phyloP scores from a whole-genome alignment of 352 stramenopile species.

The Elongisporangium undulatum region DNA sequence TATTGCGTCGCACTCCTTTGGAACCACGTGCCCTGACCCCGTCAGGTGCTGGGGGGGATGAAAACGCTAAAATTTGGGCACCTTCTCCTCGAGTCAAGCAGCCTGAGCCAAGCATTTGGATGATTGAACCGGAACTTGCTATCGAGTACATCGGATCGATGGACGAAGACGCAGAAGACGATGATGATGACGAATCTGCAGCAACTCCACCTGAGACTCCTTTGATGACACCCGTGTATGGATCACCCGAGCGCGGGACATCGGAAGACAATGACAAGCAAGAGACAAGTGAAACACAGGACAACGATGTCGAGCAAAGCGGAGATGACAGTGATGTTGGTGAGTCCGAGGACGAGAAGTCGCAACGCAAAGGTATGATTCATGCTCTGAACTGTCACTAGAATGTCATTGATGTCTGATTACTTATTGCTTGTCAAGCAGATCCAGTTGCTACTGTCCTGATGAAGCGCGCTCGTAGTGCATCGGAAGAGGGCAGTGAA shows the following conservation, averaged over 20 bases:
- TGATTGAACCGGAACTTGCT: conserved; percentile 69
- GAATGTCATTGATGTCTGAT: conserved; percentile 1
- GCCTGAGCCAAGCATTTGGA: conserved; percentile 76
- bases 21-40: conserved; percentile 45
- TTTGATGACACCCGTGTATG: conserved; percentile 63
- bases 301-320: conserved; percentile 32
- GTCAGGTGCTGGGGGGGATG: conserved; percentile 16
- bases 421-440: background rate
- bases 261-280: conserved; percentile 40
- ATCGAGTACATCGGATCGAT: conserved; percentile 82
- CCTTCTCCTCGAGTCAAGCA: conserved; percentile 71
- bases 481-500: conserved; percentile 16
- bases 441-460: conserved; percentile 37
- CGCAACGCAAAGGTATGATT: conserved; percentile 11
- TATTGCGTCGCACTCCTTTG: conserved; percentile 71
- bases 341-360: conserved; percentile 34
- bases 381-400: background rate
- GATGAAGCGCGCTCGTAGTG: conserved; percentile 44
- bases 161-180: conserved; percentile 64
- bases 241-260: conserved; percentile 48
- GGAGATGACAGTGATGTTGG: conserved; percentile 36
- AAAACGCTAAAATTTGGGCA: conserved; percentile 78
- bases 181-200: conserved; percentile 64
- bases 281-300: conserved; percentile 21
- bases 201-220: conserved; percentile 66